A percentile compares a stretch with the other conserved stretches of the same genome.
These are phyloP conservation scores for Apiospora pterosperma DNA, from an alignment of 2,329 filamentous ascomycete species.

Conservation along the genomic window DNA sequence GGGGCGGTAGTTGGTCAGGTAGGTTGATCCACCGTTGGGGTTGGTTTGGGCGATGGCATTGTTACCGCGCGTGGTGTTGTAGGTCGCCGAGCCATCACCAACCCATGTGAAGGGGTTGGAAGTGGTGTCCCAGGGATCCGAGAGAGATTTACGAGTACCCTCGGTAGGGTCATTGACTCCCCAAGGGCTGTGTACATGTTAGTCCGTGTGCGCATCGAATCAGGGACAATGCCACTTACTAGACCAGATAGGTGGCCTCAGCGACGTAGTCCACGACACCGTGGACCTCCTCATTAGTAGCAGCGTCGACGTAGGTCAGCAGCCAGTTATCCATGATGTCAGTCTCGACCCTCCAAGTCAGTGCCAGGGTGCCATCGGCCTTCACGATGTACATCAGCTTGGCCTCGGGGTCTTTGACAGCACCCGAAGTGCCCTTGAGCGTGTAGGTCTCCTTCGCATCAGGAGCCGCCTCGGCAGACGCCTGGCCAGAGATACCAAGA, in stretches of 20 bases:
- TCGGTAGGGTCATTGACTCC: constrained; percentile 51
- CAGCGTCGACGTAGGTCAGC: constrained; percentile 54
- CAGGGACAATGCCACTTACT: constrained; percentile 26
- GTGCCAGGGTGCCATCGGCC: constrained; percentile 40
- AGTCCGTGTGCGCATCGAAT: constrained; percentile 1
- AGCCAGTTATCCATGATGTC: constrained; percentile 56
- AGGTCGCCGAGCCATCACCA: constrained; percentile 41
- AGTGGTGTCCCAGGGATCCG: constrained; percentile 44
- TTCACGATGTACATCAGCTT: constrained; percentile 53
- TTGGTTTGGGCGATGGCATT: constrained; percentile 55
- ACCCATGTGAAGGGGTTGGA: constrained; percentile 54
- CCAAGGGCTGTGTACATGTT: constrained; percentile 38
- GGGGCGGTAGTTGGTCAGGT: constrained; percentile 50
- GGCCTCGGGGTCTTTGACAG: constrained; percentile 49
- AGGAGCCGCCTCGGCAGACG: constrained; percentile 33
- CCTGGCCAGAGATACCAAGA: constrained; percentile 37
- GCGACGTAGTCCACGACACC: constrained; percentile 56
- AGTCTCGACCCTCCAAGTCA: constrained; percentile 58
- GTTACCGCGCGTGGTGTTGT: constrained; percentile 54
- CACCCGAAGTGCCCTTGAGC: constrained; percentile 46
- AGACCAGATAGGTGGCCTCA: constrained; percentile 52
- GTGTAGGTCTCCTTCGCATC: constrained; percentile 34
- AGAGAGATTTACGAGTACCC: constrained; percentile 38
- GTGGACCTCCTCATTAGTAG: constrained; percentile 41
- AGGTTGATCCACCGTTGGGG: constrained; percentile 40